Evolutionary conservation across 164 flowering plant species (phyloP).

Genomic region (Tinospora cordifolia): DNA sequence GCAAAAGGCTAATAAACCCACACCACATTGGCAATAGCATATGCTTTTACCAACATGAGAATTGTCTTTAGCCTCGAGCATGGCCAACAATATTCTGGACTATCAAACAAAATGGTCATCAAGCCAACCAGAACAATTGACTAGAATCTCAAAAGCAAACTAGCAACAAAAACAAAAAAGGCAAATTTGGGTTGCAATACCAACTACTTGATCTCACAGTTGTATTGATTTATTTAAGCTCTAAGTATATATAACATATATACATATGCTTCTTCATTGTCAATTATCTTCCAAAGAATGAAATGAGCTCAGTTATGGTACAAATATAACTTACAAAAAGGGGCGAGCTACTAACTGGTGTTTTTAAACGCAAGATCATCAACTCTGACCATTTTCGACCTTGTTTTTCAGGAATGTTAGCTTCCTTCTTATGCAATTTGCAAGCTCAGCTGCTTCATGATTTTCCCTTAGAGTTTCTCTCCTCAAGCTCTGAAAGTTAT

Average conservation of each 20-base stretch:
- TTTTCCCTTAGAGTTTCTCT: conserved; percentile 46
- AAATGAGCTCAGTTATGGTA: neutral
- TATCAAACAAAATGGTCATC: too few species aligned
- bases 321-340: neutral
- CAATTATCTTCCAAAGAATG: neutral
- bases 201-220: too few species aligned
- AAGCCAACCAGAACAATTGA: too few species aligned
- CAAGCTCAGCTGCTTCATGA: conserved; percentile 45
- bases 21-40: too few species aligned
- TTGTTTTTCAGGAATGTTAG: conserved; percentile 16
- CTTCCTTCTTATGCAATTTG: conserved; percentile 37
- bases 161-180: too few species aligned
- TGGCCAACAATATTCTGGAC: too few species aligned
- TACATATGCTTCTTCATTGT: neutral
- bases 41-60: too few species aligned
- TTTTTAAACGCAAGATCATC: conserved; percentile 19
- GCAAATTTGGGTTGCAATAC: too few species aligned
- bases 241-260: neutral
- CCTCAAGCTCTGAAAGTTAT: conserved; percentile 43
- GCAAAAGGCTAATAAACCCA: too few species aligned
- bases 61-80: too few species aligned
- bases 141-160: too few species aligned
- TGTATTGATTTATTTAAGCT: neutral
- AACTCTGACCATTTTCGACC: conserved; percentile 24
- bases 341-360: neutral